These are phyloP conservation scores for Claviceps sp. DNA, from an alignment of 2,329 filamentous ascomycete genomes.

Conservation along the genomic window DNA sequence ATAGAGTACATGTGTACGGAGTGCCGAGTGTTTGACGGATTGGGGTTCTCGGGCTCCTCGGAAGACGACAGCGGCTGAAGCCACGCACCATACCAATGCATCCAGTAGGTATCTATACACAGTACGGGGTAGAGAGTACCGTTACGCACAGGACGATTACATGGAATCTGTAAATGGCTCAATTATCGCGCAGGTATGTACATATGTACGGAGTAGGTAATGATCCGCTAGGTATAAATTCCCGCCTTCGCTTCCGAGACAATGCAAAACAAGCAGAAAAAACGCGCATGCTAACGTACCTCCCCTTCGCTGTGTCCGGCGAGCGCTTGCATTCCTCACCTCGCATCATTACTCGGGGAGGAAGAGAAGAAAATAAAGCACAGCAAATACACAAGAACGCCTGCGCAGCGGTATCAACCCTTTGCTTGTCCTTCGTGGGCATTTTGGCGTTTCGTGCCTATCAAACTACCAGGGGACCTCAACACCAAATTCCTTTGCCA, in stretches of 20 bases:
- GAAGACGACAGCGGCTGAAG: not conserved
- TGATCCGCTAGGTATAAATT: not conserved
- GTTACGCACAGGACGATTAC: too few species aligned
- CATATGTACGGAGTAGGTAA: too few species aligned
- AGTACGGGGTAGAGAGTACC: too few species aligned
- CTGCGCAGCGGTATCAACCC: not conserved
- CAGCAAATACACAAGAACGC: not conserved
- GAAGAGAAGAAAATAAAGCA: too few species aligned
- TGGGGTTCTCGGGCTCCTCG: not conserved
- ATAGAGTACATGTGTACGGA: not conserved
- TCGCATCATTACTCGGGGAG: too few species aligned
- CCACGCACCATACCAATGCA: not conserved
- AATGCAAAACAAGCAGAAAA: not conserved
- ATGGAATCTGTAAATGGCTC: too few species aligned
- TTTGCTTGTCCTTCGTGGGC: not conserved
- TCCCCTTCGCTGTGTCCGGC: too few species aligned
- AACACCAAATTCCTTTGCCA: conserved; percentile 41
- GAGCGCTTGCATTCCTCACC: too few species aligned
- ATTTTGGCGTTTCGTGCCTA: not conserved
- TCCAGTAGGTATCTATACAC: too few species aligned
- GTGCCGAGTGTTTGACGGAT: not conserved
- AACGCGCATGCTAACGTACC: too few species aligned
- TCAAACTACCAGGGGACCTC: not conserved
- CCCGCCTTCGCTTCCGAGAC: not conserved
- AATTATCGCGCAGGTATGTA: too few species aligned